phyloP scores from a whole-genome alignment of 2,329 filamentous ascomycete species.

The Talaromyces pinophilus region DNA sequence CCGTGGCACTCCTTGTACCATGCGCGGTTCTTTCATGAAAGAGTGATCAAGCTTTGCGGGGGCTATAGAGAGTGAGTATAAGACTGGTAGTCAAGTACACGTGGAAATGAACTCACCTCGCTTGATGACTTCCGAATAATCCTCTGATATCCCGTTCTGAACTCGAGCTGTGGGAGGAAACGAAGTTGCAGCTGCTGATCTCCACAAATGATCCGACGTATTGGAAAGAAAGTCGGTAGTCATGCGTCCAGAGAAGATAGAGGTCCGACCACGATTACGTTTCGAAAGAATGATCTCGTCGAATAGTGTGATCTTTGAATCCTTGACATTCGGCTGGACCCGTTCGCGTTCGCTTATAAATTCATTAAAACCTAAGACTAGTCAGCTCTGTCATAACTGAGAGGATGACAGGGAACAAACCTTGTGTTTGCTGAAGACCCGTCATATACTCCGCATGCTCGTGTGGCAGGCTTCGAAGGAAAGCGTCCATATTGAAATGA shows the following conservation, averaged over 20 bases:
- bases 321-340: conserved; percentile 52
- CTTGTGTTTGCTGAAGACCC: conserved; percentile 65
- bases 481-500: conserved; percentile 67
- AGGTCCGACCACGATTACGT: conserved; percentile 61
- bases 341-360: conserved; percentile 65
- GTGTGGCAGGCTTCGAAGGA: conserved; percentile 63
- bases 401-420: conserved; percentile 33
- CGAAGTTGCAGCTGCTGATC: conserved; percentile 60
- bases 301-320: conserved; percentile 61
- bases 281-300: conserved; percentile 67
- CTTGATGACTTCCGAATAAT: conserved; percentile 55
- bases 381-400: neutral
- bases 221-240: conserved; percentile 62
- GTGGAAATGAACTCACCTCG: conserved; percentile 44
- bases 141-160: conserved; percentile 46
- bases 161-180: conserved; percentile 55
- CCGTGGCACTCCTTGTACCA: conserved; percentile 82
- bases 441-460: conserved; percentile 66
- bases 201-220: conserved; percentile 65
- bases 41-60: conserved; percentile 81
- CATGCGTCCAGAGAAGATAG: conserved; percentile 55
- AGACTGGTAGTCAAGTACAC: neutral
- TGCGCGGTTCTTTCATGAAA: conserved; percentile 87
- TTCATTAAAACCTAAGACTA: conserved; percentile 57
- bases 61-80: conserved; percentile 29